phyloP scores from a whole-genome alignment of 306 rosid genomes.

The Myrica gale region DNA sequence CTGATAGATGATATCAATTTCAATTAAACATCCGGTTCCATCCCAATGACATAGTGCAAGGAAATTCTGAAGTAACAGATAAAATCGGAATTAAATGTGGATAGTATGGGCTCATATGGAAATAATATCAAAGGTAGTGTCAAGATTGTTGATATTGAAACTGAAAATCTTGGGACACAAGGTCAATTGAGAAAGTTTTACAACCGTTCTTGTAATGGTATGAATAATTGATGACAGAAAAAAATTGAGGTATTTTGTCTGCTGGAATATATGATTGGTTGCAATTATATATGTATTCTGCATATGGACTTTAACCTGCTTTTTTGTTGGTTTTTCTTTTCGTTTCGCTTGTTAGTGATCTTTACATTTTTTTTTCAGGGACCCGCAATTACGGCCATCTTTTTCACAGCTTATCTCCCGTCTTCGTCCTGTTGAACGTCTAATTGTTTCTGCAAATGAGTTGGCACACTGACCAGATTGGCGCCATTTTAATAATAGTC shows the following conservation, averaged over 20 bases:
- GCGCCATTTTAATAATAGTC: constrained; percentile 47
- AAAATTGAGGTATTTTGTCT: not conserved
- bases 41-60: not conserved
- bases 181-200: constrained; percentile 1
- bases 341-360: not conserved
- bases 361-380: constrained; percentile 48
- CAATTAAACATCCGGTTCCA: not conserved
- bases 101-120: not conserved
- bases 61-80: not conserved
- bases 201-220: not conserved
- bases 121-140: not conserved
- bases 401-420: constrained; percentile 79
- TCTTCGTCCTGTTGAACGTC: constrained; percentile 56
- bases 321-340: too few relatives aligned
- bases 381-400: constrained; percentile 89
- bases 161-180: not conserved
- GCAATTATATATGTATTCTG: not conserved
- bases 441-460: constrained; percentile 45
- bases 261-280: not conserved
- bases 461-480: constrained; percentile 36
- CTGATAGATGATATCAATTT: not conserved
- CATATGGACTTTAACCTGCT: not conserved
- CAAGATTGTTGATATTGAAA: not conserved
- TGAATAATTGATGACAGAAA: not conserved
- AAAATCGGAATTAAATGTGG: not conserved